Evolutionary conservation across 768 basidiomycete species (phyloP), one percentile per base, ranked within the genome.

Genomic region (Hericium alpestre): DNA sequence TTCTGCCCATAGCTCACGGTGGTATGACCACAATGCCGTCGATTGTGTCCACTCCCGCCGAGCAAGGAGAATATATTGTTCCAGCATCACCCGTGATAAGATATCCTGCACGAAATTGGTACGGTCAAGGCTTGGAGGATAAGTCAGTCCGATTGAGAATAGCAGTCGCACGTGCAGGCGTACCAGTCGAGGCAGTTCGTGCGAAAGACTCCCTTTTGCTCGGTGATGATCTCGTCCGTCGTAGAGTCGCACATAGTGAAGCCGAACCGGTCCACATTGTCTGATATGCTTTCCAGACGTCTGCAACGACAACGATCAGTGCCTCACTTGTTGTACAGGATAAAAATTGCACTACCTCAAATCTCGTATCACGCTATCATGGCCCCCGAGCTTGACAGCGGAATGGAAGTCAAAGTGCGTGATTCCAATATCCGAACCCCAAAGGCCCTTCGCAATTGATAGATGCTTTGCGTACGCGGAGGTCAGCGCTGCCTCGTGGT

Each of bases 31-130:
- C 10, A 98, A 73, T 8, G 79, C 71, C 57, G 74, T 75, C 10
- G 82, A 82, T 54, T 79, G 77, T 27, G 82, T 65, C 87, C 90
- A 93, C 66, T 87, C 86, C 1, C 84, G 81, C 41, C 84, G 84
- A 52, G 89, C 82, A 40, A 92, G 84, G 43, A 76, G 68, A 38
- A 98, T 79, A 66, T 91, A 98, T 59, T 89, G 81, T 65, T 93
- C 87, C 15, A 97, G 75, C 0, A 86, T 82, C 43, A 79, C 79
- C 12, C 87, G 80, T 3, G 94, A 95, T 47, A 97, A 75, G 64
- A 96, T 92, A 65, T 98, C 95, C 70, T 99, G 90, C 1, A 96
- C 86, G 63, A 97, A 95, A 69, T 99, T 99, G 4, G 96, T 99
- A 40, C 96, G 85, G 65, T 99, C 95, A 61, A 99, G 74, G 69